phyloP scores from a whole-genome alignment of 2,329 filamentous ascomycete species.

The Fusarium devonianum region DNA sequence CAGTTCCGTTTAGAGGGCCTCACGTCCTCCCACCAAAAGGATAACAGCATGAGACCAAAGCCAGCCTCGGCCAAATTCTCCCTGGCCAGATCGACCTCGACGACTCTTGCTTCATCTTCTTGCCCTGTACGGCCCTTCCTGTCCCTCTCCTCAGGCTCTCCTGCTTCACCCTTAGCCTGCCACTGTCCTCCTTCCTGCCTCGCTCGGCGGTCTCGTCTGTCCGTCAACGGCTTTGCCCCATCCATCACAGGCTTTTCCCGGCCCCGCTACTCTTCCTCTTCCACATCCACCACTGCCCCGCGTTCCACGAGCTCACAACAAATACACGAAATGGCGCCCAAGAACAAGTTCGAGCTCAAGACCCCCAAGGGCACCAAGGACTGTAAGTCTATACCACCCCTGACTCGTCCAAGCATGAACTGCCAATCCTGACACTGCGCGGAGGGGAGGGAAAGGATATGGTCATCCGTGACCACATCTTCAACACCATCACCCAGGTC shows the following conservation, averaged over 20 bases:
- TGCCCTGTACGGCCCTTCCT: constrained; percentile 15
- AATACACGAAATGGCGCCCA: constrained; percentile 41
- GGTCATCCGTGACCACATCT: constrained; percentile 82
- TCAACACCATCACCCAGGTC: constrained; percentile 75
- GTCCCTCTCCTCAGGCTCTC: constrained; percentile 1
- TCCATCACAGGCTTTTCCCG: constrained; percentile 35
- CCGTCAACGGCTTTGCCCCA: constrained; percentile 26
- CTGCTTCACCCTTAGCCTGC: background rate
- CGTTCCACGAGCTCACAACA: constrained; percentile 28
- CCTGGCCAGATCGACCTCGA: constrained; percentile 30
- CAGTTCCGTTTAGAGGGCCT: constrained; percentile 24
- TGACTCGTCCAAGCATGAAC: background rate
- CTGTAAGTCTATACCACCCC: constrained; percentile 55
- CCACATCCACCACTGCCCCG: constrained; percentile 34
- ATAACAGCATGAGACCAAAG: constrained; percentile 38
- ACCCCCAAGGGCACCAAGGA: constrained; percentile 92
- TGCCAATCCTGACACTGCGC: constrained; percentile 19
- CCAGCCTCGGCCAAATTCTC: constrained; percentile 35
- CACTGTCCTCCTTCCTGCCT: constrained; percentile 14
- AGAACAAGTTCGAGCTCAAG: constrained; percentile 65
- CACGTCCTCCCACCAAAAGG: constrained; percentile 27
- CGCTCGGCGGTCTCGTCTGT: constrained; percentile 2
- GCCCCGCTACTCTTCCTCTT: constrained; percentile 31
- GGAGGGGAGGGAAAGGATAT: constrained; percentile 75
- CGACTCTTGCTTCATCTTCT: constrained; percentile 20